Conservation (phyloP, 2,329 filamentous ascomycete species). For the Clarireedia hainanense region DNA sequence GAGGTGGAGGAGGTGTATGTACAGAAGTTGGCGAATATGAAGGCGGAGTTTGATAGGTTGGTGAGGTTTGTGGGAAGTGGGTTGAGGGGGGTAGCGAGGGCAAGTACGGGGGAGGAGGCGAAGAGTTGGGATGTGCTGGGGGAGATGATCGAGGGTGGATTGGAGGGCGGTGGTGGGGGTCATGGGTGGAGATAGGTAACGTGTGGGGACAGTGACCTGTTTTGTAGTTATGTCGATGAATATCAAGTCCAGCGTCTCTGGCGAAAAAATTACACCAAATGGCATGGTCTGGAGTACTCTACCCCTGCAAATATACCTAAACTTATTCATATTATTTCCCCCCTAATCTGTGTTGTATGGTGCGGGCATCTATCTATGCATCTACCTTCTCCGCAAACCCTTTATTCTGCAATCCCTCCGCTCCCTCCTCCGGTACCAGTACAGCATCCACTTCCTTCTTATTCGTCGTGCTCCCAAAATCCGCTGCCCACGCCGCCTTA, state of each 20-base stretch:
- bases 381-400: conserved; percentile 43
- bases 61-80: conserved; percentile 66
- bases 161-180: conserved; percentile 8
- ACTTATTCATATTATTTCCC: no score
- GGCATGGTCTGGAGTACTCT: no score
- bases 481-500: conserved; percentile 52
- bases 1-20: conserved; percentile 35
- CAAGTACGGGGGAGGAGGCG: conserved; percentile 48
- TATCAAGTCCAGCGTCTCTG: no score
- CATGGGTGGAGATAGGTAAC: not conserved
- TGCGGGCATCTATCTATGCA: not conserved
- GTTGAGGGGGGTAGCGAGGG: conserved; percentile 66
- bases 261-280: no score
- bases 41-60: conserved; percentile 54
- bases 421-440: conserved; percentile 43
- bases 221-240: no score
- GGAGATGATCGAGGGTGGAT: conserved; percentile 62
- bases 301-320: no score
- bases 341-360: no score
- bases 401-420: conserved; percentile 44
- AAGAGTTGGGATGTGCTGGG: conserved; percentile 73
- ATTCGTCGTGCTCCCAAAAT: conserved; percentile 34
- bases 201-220: not conserved
- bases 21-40: conserved; percentile 48
- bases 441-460: not conserved